Base-by-base conservation (phyloP, 163 green algal species). In the Scenedesmus sp. region DNA sequence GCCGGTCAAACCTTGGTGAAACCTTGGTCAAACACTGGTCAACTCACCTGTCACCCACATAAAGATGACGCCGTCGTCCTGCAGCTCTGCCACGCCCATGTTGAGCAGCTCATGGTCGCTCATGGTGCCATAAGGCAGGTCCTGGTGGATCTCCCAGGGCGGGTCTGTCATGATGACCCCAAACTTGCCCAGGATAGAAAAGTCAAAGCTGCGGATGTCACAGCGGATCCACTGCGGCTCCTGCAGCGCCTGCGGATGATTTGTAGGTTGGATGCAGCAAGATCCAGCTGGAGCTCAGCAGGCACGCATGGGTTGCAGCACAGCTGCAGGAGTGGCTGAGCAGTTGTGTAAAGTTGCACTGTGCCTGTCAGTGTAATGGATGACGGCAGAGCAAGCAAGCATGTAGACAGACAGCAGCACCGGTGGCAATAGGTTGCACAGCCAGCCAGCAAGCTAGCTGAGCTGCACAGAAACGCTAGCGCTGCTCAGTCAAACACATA, bases 91-190 rank as follows among this genome's bases (percentile, higher is more conserved):
- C 55, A 99, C 95, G 91, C 97, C 96, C 84, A 99, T 93, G 52
- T 93, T 94, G 23, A 96, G 90, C 97, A 99, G 98, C 94, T 99
- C 97, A 46, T 98, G 93, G 84, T 99, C 97, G 54, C 93, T 94
- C 96, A 99, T 98, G 85, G 97, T 98, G 84, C 97, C 97, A 86
- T 99, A 99, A 4, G 97, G 97, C 90, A 99, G 94, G 84, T 98
- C 97, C 94, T 98, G 97, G 88, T 97, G 95, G 77, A 98, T 98
- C 92, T 98, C 96, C 96, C 96, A 98, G 0, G 97, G 97, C 1
- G 97, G 97, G 90, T 99, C 97, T 9, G 97, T 95, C 97, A 99
- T 99, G 94, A 99, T 98, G 20, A 99, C 96, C 0, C 96, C 97
- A 94, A 98, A 92, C 94, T 98, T 98, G 91, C 97, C 97, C 84